These are phyloP conservation scores for Sicyos edulis DNA, from an alignment of 306 rosid species.

Conservation along the genomic window DNA sequence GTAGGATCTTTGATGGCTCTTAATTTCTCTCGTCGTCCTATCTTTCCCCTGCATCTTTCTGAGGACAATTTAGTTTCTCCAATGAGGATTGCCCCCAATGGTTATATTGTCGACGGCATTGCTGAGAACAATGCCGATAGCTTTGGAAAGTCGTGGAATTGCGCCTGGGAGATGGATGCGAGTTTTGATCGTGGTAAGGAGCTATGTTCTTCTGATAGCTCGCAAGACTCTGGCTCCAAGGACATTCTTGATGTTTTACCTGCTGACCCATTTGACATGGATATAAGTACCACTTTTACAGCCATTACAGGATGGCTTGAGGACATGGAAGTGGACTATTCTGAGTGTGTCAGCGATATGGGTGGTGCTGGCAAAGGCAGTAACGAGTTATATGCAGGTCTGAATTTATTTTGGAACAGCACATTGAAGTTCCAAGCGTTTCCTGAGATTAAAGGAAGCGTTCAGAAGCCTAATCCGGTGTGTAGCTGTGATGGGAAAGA, in stretches of 20 bases:
- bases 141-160: constrained; percentile 32
- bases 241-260: constrained; percentile 87
- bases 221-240: constrained; percentile 48
- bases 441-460: constrained; percentile 31
- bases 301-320: constrained; percentile 81
- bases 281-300: constrained; percentile 54
- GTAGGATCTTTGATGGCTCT: constrained; percentile 24
- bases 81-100: constrained; percentile 42
- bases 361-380: constrained; percentile 33
- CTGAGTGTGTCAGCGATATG: constrained; percentile 41
- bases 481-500: constrained; percentile 20
- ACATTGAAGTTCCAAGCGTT: constrained; percentile 51
- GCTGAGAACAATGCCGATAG: constrained; percentile 33
- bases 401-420: constrained; percentile 57
- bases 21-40: constrained; percentile 27
- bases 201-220: constrained; percentile 32
- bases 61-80: constrained; percentile 28
- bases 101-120: constrained; percentile 38
- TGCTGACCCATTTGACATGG: constrained; percentile 87
- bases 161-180: constrained; percentile 35
- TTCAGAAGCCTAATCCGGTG: constrained; percentile 22
- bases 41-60: constrained; percentile 24
- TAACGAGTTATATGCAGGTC: constrained; percentile 50
- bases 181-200: constrained; percentile 43
- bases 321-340: constrained; percentile 62